Evolutionary conservation across 1,139 yeast species (phyloP).

Genomic region (Suhomyces atakaporum): DNA sequence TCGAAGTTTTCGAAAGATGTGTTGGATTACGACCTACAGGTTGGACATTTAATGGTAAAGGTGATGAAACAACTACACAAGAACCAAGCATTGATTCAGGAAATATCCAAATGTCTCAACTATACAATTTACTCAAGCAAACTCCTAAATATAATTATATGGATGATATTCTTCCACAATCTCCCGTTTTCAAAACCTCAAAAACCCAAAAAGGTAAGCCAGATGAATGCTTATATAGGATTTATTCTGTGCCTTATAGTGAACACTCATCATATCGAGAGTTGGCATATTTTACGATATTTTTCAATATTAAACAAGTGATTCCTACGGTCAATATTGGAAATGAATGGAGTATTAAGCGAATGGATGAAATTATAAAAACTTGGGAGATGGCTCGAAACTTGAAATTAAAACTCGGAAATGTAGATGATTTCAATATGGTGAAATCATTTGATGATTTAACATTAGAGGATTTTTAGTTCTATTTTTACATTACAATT

Average conservation of each 20-base stretch:
- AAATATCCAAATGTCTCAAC: slow-evolving; percentile 5
- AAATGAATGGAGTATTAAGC: slow-evolving; percentile 32
- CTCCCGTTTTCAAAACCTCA: slow-evolving; percentile 20
- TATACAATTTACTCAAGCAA: slow-evolving; percentile 20
- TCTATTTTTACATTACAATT: neutral
- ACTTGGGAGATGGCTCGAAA: slow-evolving; percentile 40
- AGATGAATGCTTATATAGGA: slow-evolving; percentile 38
- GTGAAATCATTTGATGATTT: slow-evolving; percentile 10
- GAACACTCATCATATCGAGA: slow-evolving; percentile 93
- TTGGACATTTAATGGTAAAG: slow-evolving; percentile 57
- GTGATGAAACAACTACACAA: slow-evolving; percentile 5
- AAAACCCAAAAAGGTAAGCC: slow-evolving; percentile 23
- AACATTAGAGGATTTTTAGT: slow-evolving; percentile 13
- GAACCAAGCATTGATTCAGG: slow-evolving; percentile 10
- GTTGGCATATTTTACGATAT: slow-evolving; percentile 61
- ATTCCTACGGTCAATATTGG: slow-evolving; percentile 80
- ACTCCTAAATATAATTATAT: slow-evolving; percentile 28
- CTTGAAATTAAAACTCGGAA: slow-evolving; percentile 5
- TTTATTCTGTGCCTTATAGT: slow-evolving; percentile 78
- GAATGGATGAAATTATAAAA: slow-evolving; percentile 49
- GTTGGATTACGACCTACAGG: slow-evolving; percentile 83
- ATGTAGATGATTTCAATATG: slow-evolving; percentile 2
- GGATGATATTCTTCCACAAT: slow-evolving; percentile 38
- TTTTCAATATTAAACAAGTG: slow-evolving; percentile 51
- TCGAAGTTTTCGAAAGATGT: slow-evolving; percentile 52